Evolutionary conservation across 441 rosid genomes (phyloP).

Genomic region (Arabidopsis lyrata): DNA sequence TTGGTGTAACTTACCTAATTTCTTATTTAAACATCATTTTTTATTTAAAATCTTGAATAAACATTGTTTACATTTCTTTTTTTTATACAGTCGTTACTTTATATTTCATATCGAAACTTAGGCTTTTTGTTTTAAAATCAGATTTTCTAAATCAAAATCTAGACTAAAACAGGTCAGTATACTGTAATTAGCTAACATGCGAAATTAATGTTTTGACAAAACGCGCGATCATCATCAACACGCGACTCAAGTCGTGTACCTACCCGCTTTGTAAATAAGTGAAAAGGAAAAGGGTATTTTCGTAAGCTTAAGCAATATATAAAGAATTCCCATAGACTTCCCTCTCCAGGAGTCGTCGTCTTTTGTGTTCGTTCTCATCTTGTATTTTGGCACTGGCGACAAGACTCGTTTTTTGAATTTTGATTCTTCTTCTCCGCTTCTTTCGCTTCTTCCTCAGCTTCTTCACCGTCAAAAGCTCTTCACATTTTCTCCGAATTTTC

Average conservation of each 20-base stretch:
- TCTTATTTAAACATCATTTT: no score
- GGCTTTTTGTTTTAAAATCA: no score
- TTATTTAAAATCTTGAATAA: neutral
- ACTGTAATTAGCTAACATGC: conserved; percentile 17
- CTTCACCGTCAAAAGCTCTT: conserved; percentile 4
- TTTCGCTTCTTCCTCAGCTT: conserved; percentile 34
- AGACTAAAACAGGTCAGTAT: neutral
- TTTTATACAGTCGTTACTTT: neutral
- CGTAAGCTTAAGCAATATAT: conserved; percentile 35
- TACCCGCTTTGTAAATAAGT: conserved; percentile 14
- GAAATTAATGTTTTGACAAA: conserved; percentile 18
- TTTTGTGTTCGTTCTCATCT: neutral
- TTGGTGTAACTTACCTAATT: neutral
- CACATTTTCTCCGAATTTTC: neutral
- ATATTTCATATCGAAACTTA: no score
- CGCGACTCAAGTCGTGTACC: conserved; percentile 42
- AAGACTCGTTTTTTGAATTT: conserved; percentile 26
- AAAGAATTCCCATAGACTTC: conserved; percentile 6
- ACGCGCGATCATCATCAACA: conserved; percentile 27
- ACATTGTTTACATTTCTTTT: neutral
- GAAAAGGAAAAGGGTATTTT: neutral
- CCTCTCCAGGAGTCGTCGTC: conserved; percentile 31
- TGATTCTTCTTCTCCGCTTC: conserved; percentile 37
- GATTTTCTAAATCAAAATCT: neutral
- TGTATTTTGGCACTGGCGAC: conserved; percentile 15